A percentile compares a stretch with the other conserved stretches of the same genome.
phyloP scores from a whole-genome alignment of 495 filamentous ascomycete species.

The Aspergillus campestris region DNA sequence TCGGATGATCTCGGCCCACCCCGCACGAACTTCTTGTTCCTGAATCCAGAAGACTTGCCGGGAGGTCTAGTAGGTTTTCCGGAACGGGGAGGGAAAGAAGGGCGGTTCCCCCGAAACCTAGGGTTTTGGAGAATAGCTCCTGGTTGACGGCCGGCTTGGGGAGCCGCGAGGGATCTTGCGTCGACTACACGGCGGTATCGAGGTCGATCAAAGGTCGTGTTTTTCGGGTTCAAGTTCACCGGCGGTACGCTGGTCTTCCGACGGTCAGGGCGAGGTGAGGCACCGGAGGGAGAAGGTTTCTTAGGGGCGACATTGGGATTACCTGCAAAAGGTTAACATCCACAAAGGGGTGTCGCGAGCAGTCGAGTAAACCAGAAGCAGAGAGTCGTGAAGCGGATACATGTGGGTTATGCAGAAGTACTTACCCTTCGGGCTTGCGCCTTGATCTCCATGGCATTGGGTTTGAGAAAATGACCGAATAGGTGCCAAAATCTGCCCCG shows the following conservation, averaged over 20 bases:
- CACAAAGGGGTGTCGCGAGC: no score
- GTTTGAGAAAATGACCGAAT: conserved; percentile 26
- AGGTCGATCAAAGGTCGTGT: conserved; percentile 10
- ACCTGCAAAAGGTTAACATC: no score
- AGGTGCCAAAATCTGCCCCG: conserved; percentile 6
- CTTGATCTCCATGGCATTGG: conserved; percentile 12
- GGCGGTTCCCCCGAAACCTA: conserved; percentile 14
- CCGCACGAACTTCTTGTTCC: conserved; percentile 9
- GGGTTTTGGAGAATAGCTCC: conserved; percentile 29
- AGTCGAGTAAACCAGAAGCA: background rate
- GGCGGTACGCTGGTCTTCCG: conserved; percentile 16
- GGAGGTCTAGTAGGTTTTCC: conserved; percentile 17
- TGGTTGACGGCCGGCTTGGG: conserved; percentile 18
- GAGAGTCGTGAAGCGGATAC: background rate
- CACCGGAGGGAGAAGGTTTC: no score
- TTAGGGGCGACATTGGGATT: no score
- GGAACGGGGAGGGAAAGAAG: conserved; percentile 8
- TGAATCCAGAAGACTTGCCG: background rate
- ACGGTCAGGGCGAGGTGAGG: conserved; percentile 5
- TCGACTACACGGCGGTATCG: conserved; percentile 30
- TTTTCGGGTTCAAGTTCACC: conserved; percentile 8
- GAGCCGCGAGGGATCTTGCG: conserved; percentile 33
- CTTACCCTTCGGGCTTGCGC: conserved; percentile 15
- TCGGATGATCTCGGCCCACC: conserved; percentile 7
- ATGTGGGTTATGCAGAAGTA: background rate